Base-by-base conservation (phyloP, 192 early-diverging fungal species). In the Funneliformis geosporum region DNA sequence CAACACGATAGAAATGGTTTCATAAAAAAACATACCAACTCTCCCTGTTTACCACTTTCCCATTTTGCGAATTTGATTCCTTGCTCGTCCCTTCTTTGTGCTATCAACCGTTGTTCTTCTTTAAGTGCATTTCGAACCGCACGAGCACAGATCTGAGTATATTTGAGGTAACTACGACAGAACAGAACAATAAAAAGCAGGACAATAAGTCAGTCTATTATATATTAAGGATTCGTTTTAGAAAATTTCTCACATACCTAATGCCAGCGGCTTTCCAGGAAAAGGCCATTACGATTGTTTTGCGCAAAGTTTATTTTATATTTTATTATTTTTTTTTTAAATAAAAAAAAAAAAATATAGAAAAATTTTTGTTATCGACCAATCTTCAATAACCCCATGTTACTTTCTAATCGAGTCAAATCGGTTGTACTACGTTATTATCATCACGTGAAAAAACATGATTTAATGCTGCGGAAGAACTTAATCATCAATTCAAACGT, bases 41-140 rank as follows among this genome's bases (percentile, higher is more conserved):
- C 94, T 68, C 92, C 91, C 81, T 88, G 87, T 88, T 95, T 95
- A 79, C 95, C 95, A 69, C 87, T 83, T 59, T 88, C 87, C 95
- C 95, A 97, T 82, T 92, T 89, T 76, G 93, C 84, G 74, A 86
- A 87, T 85, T 93, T 94, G 79, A 94, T 84, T 64, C 86, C 85
- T 84, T 93, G 89, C 81, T 93, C 90, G 78, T 97, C 91, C 72
- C 94, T 90, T 83, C 90, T 90, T 83, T 91, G 72, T 76, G 93
- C 93, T 46, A 83, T 80, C 65, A 88, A 79, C 80, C 90, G 90
- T 62, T 86, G 82, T 68, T 95, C 92, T 33, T 89, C 91, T 90
- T 94, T 95, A 81, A 97, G 86, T n/a, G 92, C 87, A 87, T 91
- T 92, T 80, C 95, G 92, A 75, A 96, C 89, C 75, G 93, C 91